Base-by-base conservation (phyloP, 1,139 yeast genomes). In the Sugiyamaella xylanicola region DNA sequence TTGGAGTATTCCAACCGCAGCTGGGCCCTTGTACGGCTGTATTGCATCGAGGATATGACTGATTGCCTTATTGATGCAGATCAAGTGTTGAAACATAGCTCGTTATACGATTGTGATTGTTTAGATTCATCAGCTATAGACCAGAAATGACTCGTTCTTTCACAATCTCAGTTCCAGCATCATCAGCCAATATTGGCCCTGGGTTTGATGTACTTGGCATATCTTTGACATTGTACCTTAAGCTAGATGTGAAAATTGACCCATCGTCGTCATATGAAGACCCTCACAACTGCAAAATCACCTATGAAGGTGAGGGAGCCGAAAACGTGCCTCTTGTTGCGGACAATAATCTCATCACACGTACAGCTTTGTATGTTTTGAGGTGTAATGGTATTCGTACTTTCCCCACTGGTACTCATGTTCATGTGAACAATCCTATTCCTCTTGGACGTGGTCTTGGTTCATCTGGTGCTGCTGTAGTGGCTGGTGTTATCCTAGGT, bases 381-480 rank as follows among this genome's bases (percentile, higher is more conserved):
- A 83, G 96, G 65, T 87, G 96, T 68, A 87, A 90, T 72, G 85
- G 83, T 7, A 76, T 90, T 53, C 74, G 82, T 51, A 72, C 80
- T 32, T 93, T 93, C 75, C 97, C 98, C 39, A 68, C 72, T 9
- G 97, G 97, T 32, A 92, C 98, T n/a, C 80, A 76, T 53, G 79
- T 93, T 48, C 87, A 83, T 60, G 95, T 93, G 56, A 78, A 76
- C 59, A 93, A 93, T 72, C 97, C 97, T 29, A 91, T 93, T 63
- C 98, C 99, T 4, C 77, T 93, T 60, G 98, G 99, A 29, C 84
- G 99, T 70, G 99, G 99, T 7, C 79, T 93, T 59, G 99, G 99
- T 1, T 92, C 98, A 0, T 87, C 96, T n/a, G 99, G 97, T 49
- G 96, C 98, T 9, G 99, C 99, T 40, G 96, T 93, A 39, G 98